These are phyloP conservation scores for Eutrema japonicum DNA, from an alignment of 345 rosid genomes.

Conservation along the genomic window DNA sequence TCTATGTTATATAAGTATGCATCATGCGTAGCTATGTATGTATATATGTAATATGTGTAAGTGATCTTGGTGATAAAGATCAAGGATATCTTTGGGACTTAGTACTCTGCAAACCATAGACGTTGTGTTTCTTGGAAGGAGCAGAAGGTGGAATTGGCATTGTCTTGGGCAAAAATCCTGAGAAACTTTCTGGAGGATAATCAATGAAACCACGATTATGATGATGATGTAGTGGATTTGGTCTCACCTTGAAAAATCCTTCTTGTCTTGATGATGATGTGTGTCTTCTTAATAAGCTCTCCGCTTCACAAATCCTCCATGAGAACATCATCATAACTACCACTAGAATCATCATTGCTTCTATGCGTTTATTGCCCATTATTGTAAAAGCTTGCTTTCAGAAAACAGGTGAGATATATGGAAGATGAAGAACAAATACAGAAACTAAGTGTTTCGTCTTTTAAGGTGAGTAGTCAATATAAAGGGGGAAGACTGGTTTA, in stretches of 20 bases:
- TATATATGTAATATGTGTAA: constrained; percentile 21
- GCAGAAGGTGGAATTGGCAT: constrained; percentile 68
- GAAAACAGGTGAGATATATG: constrained; percentile 1
- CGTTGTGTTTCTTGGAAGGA: constrained; percentile 74
- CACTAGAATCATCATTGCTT: constrained; percentile 31
- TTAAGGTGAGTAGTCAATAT: constrained; percentile 29
- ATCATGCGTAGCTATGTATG: constrained; percentile 6
- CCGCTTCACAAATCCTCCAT: constrained; percentile 39
- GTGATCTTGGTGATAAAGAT: constrained; percentile 32
- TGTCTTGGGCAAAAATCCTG: constrained; percentile 62
- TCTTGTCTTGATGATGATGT: constrained; percentile 43
- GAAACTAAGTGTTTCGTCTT: constrained; percentile 33
- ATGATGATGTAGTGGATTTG: constrained; percentile 31
- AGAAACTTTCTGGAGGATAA: constrained; percentile 45
- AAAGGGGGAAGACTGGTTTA: constrained; percentile 22
- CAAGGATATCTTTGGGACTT: constrained; percentile 44
- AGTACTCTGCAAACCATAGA: constrained; percentile 50
- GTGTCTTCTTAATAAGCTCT: constrained; percentile 36
- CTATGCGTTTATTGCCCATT: constrained; percentile 36
- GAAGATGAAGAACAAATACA: constrained; percentile 18
- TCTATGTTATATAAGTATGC: constrained; percentile 21
- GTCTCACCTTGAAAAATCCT: constrained; percentile 44
- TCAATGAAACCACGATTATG: constrained; percentile 20
- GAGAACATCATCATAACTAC: constrained; percentile 38
- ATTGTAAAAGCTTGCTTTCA: constrained; percentile 18